Evolutionary conservation across 2,329 filamentous ascomycete genomes (phyloP).

Genomic region (Aspergillus sp.): DNA sequence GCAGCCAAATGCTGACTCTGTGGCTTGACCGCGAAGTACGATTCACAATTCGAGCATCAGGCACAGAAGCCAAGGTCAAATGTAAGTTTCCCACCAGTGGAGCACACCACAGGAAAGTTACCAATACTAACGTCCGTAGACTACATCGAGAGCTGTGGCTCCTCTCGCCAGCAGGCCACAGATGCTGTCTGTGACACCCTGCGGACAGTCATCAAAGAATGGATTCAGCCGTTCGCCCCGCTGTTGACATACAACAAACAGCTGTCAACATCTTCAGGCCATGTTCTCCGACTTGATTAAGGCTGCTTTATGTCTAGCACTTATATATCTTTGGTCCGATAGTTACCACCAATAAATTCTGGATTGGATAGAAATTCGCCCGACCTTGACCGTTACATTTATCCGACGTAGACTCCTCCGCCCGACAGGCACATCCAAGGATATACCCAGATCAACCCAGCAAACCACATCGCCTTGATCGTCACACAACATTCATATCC

Average conservation of each 20-base stretch:
- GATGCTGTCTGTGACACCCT: slow-evolving; percentile 39
- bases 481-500: slow-evolving; percentile 5
- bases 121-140: slow-evolving; percentile 26
- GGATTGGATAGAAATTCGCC: neutral
- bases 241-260: slow-evolving; percentile 36
- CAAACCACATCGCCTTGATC: slow-evolving; percentile 5
- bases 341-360: neutral
- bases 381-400: neutral
- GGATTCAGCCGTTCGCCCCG: slow-evolving; percentile 39
- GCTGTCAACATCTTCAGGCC: slow-evolving; percentile 40
- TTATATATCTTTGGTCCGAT: neutral
- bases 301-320: neutral
- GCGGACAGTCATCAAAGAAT: slow-evolving; percentile 37
- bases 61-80: slow-evolving; percentile 68
- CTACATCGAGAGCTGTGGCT: slow-evolving; percentile 44
- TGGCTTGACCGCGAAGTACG: slow-evolving; percentile 56
- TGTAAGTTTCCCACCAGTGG: slow-evolving; percentile 32
- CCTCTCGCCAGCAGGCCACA: slow-evolving; percentile 35
- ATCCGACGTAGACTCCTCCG: neutral
- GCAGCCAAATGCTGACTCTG: slow-evolving; percentile 63
- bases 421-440: neutral
- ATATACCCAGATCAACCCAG: neutral
- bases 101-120: neutral
- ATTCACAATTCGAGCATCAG: slow-evolving; percentile 61
- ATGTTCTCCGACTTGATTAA: slow-evolving; percentile 27